Evolutionary conservation across 208 protist genomes (phyloP), one percentile per base, ranked within the genome.

Genomic region (Phytomonas francai): DNA sequence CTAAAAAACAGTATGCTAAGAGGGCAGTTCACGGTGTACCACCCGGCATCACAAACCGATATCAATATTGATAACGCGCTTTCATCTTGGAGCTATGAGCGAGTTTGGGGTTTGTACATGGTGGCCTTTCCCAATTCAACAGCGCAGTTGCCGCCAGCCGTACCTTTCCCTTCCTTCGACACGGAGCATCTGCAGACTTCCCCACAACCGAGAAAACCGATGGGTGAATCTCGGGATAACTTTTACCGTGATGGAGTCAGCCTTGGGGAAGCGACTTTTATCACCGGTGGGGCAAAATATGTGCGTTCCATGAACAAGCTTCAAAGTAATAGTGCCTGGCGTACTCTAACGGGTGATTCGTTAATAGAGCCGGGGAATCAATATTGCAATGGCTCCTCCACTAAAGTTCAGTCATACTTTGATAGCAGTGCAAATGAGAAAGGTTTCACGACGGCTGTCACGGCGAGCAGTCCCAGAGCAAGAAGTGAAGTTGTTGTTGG

Each of bases 21-120:
- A 22, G 39, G 1, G 39, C 39, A 49, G 39, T 19, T 49, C 3
- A 49, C 39, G 16, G 12, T 19, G 14, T 19, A 49, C 39, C 39
- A 49, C 39, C 6, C 39, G 31, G 63, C 60, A 71, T 66, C 30
- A 73, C 71, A 33, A n/a, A 45, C 39, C 3, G 39, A 49, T 19
- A 19, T 2, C 14, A 12, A 49, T 19, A 49, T 49, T 49, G 14
- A 49, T 9, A 3, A 49, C 16, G 12, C 12, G 14, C 39, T 49
- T 49, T 49, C 39, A 19, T 49, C 16, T 3, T 49, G 39, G 39
- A 12, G 39, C 4, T 49, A 49, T 49, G 39, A 49, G 39, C 39
- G 39, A 3, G 39, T 49, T 19, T 49, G 39, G 39, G 16, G 39
- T 9, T 12, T 49, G 12, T 49, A 49, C 39, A 49, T 49, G 39